A percentile compares a stretch with the other conserved stretches of the same genome.
Evolutionary conservation across 352 stramenopile species (phyloP).

Genomic region (Thraustochytrium sp.): DNA sequence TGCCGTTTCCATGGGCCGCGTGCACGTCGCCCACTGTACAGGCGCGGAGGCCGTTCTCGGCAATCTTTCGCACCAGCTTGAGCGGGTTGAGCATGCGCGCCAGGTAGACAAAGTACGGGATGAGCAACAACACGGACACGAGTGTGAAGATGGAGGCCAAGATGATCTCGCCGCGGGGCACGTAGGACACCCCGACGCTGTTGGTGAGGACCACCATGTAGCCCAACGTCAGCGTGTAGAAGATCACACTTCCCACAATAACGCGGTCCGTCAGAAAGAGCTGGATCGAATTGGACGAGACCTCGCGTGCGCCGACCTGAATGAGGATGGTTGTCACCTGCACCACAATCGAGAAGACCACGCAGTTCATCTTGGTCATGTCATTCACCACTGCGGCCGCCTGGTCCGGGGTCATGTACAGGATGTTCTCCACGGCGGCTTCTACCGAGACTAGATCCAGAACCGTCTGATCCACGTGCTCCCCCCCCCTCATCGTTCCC

Average conservation of each 20-base stretch:
- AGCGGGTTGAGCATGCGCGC: constrained; percentile 25
- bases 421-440: not conserved
- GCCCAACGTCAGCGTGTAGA: constrained; percentile 24
- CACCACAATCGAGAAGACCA: constrained; percentile 22
- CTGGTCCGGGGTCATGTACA: not conserved
- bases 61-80: constrained; percentile 20
- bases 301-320: constrained; percentile 9
- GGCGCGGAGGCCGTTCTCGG: not conserved
- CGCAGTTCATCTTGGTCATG: constrained; percentile 31
- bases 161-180: constrained; percentile 23
- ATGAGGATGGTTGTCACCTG: constrained; percentile 38
- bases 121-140: not conserved
- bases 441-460: not conserved
- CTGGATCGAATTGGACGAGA: constrained; percentile 12
- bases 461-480: not conserved
- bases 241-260: not conserved
- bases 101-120: constrained; percentile 41
- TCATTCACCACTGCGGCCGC: not conserved
- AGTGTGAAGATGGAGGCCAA: constrained; percentile 10
- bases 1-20: too few species aligned
- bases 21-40: not conserved
- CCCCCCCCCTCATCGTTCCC: too few species aligned
- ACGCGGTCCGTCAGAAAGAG: constrained; percentile 7
- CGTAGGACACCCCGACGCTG: not conserved
- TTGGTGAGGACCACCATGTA: constrained; percentile 36